These are phyloP conservation scores for Candida chauliodis DNA, from an alignment of 805 yeast genomes.

Conservation along the genomic window DNA sequence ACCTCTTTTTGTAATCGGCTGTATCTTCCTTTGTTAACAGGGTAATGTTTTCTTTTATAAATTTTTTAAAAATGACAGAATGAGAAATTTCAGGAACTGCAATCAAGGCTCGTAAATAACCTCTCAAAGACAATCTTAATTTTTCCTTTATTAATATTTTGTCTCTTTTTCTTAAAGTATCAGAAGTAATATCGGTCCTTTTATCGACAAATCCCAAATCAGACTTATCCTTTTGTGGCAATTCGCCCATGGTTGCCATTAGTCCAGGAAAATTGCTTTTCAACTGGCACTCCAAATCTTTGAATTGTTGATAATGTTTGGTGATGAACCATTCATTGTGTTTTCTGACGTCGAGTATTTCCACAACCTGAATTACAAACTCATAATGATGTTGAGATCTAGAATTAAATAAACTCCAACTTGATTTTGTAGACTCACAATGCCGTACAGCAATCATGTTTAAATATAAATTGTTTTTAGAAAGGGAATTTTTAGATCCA, in stretches of 20 bases:
- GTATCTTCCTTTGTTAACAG: slow-evolving; percentile 40
- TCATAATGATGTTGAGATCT: slow-evolving; percentile 28
- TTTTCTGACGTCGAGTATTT: not conserved
- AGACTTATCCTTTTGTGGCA: slow-evolving; percentile 53
- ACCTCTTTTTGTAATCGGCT: slow-evolving; percentile 56
- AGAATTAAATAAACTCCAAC: not conserved
- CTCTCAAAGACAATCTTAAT: slow-evolving; percentile 71
- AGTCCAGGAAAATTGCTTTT: slow-evolving; percentile 62
- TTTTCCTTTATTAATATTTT: slow-evolving; percentile 61
- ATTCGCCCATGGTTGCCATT: slow-evolving; percentile 49
- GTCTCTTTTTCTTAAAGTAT: not conserved
- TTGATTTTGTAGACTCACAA: slow-evolving; percentile 14
- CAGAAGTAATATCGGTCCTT: not conserved
- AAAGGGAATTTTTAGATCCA: slow-evolving; percentile 28
- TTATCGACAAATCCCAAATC: slow-evolving; percentile 26
- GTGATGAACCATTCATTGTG: slow-evolving; percentile 40
- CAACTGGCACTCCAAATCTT: slow-evolving; percentile 49
- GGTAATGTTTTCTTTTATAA: slow-evolving; percentile 40
- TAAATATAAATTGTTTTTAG: slow-evolving; percentile 54
- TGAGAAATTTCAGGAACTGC: slow-evolving; percentile 54
- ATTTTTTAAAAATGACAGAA: slow-evolving; percentile 49
- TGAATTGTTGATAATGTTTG: slow-evolving; percentile 68
- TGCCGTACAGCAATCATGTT: slow-evolving; percentile 63
- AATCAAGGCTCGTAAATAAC: slow-evolving; percentile 57
- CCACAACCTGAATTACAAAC: slow-evolving; percentile 47